These are phyloP conservation scores for Salix viminalis DNA, from an alignment of 345 rosid species.

Conservation along the genomic window DNA sequence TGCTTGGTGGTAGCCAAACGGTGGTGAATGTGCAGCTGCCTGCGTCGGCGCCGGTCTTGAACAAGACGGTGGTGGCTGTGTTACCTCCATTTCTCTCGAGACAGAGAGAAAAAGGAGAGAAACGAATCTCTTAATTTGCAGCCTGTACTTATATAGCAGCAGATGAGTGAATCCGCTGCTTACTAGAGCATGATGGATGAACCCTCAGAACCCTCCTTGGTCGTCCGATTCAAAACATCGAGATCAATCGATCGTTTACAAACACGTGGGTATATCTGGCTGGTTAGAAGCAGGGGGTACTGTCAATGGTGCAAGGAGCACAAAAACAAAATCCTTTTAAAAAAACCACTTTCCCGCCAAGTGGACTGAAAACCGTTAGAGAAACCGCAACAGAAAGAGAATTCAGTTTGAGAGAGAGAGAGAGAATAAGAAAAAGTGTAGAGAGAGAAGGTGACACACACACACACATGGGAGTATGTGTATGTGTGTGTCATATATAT, in stretches of 20 bases:
- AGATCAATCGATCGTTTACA: background rate
- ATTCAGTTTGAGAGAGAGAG: background rate
- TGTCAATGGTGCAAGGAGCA: no score
- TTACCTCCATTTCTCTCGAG: slow-evolving; percentile 34
- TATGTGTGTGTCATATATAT: background rate
- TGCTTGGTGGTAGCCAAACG: slow-evolving; percentile 20
- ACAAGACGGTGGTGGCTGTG: slow-evolving; percentile 29
- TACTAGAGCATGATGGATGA: background rate
- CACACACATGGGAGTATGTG: background rate
- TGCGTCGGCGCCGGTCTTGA: slow-evolving; percentile 17
- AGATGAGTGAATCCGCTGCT: background rate
- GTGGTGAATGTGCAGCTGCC: slow-evolving; percentile 22
- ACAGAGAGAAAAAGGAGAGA: background rate
- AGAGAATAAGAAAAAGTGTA: background rate
- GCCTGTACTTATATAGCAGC: background rate
- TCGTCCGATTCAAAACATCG: background rate
- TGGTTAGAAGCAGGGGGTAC: background rate
- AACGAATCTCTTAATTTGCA: background rate
- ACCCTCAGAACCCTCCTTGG: background rate
- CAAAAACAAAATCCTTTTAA: background rate
- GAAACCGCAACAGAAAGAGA: background rate
- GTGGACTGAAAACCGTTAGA: background rate
- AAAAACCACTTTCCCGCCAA: background rate
- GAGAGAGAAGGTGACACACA: background rate
- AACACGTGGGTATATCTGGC: background rate